Conservation (phyloP, 208 protist species). For the Trypanosomatidae sp. region DNA sequence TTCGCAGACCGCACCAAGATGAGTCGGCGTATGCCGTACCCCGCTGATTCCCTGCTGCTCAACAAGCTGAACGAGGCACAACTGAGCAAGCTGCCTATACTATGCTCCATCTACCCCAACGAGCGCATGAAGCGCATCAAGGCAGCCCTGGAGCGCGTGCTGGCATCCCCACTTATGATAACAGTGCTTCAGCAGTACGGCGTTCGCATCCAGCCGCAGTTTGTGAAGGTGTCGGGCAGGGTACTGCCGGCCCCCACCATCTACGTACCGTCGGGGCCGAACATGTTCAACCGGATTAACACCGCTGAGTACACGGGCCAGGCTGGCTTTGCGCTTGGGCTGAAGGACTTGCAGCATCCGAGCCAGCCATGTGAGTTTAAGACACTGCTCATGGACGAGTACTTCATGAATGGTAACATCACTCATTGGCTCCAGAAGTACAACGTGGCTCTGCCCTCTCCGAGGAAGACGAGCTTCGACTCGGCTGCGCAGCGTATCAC, state of each 20-base stretch:
- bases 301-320: slow-evolving; percentile 30
- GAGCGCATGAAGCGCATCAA: slow-evolving; percentile 33
- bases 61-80: slow-evolving; percentile 33
- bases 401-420: slow-evolving; percentile 10
- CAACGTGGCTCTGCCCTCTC: slow-evolving; percentile 29
- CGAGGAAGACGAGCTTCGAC: slow-evolving; percentile 10
- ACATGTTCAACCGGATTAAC: slow-evolving; percentile 24
- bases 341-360: slow-evolving; percentile 32
- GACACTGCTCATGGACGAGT: slow-evolving; percentile 39
- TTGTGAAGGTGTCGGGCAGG: slow-evolving; percentile 21
- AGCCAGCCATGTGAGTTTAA: slow-evolving; percentile 14
- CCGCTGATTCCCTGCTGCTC: slow-evolving; percentile 46
- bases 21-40: slow-evolving; percentile 24
- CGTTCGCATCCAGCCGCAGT: slow-evolving; percentile 27
- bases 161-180: slow-evolving; percentile 7
- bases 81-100: slow-evolving; percentile 30
- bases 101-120: slow-evolving; percentile 59
- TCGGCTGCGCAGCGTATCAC: slow-evolving; percentile 11
- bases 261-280: slow-evolving; percentile 35
- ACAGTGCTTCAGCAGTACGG: slow-evolving; percentile 43
- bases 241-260: slow-evolving; percentile 44
- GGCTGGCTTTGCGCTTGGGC: slow-evolving; percentile 43
- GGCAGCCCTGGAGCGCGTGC: slow-evolving; percentile 22
- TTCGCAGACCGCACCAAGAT: slow-evolving; percentile 11
- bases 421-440: slow-evolving; percentile 28